Evolutionary conservation across 495 filamentous ascomycete species (phyloP), one percentile per base, ranked within the genome.

Genomic region (Filosporella fistucella): DNA sequence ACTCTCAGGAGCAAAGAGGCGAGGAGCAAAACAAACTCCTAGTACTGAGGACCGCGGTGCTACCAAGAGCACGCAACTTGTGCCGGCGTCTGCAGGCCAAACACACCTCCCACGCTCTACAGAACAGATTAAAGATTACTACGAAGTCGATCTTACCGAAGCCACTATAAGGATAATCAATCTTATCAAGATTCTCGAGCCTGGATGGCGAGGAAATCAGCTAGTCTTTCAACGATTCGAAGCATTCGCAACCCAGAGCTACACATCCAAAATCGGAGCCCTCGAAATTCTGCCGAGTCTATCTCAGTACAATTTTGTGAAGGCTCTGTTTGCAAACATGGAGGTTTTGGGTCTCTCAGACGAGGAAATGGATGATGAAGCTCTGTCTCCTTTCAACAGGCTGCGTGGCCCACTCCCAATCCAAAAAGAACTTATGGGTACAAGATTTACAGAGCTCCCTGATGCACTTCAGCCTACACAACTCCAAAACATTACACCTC

Each of bases 261-360:
- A 17, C 26, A 2, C 10, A 12, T 25, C 25, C 20, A 11, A 25
- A 24, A 17, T 38, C 38, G 32, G 45, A 20, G 16, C 38, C 6
- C 39, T 47, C 28, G 68, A 70, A 45, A 64, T 70, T 41, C 65
- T 70, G 22, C 67, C 69, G 42, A 65, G 63, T 5, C 62, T 72
- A 18, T 55, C 70, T 16, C 69, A 72, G 51, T 70, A 51, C 61
- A 72, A 72, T 47, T 60, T 62, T 47, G 59, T 72, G 40, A 64
- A 67, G 39, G 69, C 66, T 45, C 35, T 58, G n/a, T 51, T 57
- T 43, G 50, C 56, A 52, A 72, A 72, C 49, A 21, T 48, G 8
- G 4, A 1, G 14, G 7, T 43, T 4, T n/a, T 54, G 13, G 51
- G 45, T 10, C 24, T 48, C 4, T 38, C 29, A 14, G 29, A 33